Evolutionary conservation across 805 yeast species (phyloP).

Genomic region (Metschnikowia similis): DNA sequence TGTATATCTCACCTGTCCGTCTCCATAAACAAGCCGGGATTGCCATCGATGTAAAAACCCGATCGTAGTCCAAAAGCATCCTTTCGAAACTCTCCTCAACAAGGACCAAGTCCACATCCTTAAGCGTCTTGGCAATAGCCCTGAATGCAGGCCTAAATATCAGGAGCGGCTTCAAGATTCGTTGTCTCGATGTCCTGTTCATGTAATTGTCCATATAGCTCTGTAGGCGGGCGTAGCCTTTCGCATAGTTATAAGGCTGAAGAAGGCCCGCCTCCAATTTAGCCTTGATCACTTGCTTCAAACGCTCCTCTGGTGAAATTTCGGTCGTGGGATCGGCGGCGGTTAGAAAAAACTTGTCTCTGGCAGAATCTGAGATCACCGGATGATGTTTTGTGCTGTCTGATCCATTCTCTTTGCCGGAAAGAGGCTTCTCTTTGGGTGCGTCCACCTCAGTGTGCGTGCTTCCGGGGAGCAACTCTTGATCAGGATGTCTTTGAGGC

Average conservation of each 20-base stretch:
- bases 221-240: slow-evolving; percentile 87
- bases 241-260: slow-evolving; percentile 90
- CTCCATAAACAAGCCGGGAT: slow-evolving; percentile 97
- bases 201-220: slow-evolving; percentile 89
- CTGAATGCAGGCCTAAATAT: slow-evolving; percentile 89
- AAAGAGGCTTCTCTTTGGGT: not conserved
- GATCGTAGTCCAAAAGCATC: slow-evolving; percentile 86
- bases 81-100: slow-evolving; percentile 95
- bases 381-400: slow-evolving; percentile 27
- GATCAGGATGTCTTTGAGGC: not conserved
- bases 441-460: not conserved
- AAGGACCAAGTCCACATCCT: slow-evolving; percentile 84
- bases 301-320: slow-evolving; percentile 86
- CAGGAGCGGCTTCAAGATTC: slow-evolving; percentile 80
- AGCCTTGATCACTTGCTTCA: slow-evolving; percentile 91
- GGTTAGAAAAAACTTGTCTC: slow-evolving; percentile 88
- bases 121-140: slow-evolving; percentile 84
- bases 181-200: slow-evolving; percentile 76
- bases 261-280: slow-evolving; percentile 89
- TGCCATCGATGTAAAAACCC: slow-evolving; percentile 96
- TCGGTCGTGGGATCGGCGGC: slow-evolving; percentile 98
- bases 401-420: not conserved
- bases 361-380: slow-evolving; percentile 66
- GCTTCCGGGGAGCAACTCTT: slow-evolving; percentile 15
- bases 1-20: slow-evolving; percentile 90